phyloP scores from a whole-genome alignment of 352 stramenopile species.

The Globisporangium canariense region DNA sequence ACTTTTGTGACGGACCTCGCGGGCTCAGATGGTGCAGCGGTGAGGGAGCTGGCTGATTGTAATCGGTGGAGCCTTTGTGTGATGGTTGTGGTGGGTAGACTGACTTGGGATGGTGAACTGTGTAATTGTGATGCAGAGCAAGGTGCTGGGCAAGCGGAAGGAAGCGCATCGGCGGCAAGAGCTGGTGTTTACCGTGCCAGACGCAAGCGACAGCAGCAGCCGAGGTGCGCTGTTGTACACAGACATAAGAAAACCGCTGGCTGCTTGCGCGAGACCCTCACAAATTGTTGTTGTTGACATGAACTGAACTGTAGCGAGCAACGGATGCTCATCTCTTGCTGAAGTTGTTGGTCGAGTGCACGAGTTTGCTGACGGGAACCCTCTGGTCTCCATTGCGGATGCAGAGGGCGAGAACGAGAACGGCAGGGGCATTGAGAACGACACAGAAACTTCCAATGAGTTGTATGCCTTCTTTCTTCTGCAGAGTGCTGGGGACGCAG shows the following conservation, averaged over 20 bases:
- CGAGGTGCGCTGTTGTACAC: constrained; percentile 8
- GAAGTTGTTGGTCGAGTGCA: constrained; percentile 41
- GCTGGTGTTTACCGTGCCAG: constrained; percentile 46
- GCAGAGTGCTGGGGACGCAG: neutral
- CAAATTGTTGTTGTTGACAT: neutral
- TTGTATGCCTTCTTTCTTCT: constrained; percentile 15
- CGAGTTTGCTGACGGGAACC: constrained; percentile 30
- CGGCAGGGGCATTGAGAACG: neutral
- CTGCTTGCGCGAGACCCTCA: neutral
- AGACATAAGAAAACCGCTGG: too few relatives aligned
- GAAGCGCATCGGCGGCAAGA: constrained; percentile 60
- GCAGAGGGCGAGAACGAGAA: neutral
- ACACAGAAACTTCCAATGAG: neutral
- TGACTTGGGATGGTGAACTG: constrained; percentile 12
- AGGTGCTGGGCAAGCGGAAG: constrained; percentile 83
- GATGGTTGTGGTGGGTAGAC: constrained; percentile 14
- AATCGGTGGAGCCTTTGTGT: neutral
- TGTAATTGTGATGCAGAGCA: constrained; percentile 35
- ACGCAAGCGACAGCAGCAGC: neutral
- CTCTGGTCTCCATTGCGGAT: constrained; percentile 10
- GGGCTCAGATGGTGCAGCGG: constrained; percentile 24
- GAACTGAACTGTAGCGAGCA: constrained; percentile 7
- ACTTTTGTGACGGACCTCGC: constrained; percentile 58
- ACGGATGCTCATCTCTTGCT: constrained; percentile 38
- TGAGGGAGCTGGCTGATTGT: constrained; percentile 16